Base-by-base conservation (phyloP, 2,329 filamentous ascomycete genomes). In the Apiospora rasikravindrae region DNA sequence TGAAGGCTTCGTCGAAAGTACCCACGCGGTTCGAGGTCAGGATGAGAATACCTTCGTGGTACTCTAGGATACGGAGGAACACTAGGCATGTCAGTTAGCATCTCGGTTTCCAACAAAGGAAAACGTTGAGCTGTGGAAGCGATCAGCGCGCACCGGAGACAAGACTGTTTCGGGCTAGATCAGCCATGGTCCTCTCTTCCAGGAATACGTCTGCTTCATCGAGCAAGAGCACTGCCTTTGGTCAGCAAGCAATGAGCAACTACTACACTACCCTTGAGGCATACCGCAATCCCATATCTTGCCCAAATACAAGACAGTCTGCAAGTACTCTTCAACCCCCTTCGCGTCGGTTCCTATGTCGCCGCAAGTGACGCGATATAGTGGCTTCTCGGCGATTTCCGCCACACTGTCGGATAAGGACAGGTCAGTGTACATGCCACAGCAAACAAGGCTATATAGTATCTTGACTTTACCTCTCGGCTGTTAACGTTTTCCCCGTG, bases 131-230 rank as follows among this genome's bases (percentile, higher is more conserved):
- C n/a, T n/a, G n/a, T n/a, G n/a, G n/a, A n/a, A n/a, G n/a, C n/a
- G n/a, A n/a, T n/a, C n/a, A n/a, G n/a, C n/a, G n/a, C n/a, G 6
- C 24, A 69, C 70, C 81, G 7, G 81, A 82, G 0, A 84, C 82
- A 13, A 84, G 75, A 22, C 75, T 77, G 70, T 84, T 84, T 4
- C 82, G 75, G 70, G 78, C 75, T 22, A 83, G 75, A 51, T 83
- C 79, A 4, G 76, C 73, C 19, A 78, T 73, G 1, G 77, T 77
- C 33, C 83, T 73, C 44, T 79, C 75, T 69, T 81, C 78, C 22
- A 84, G 76, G 72, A 83, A 84, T 0, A 84, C 79, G 70, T 84
- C 83, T 2, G 82, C 82, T 71, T 84, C 83, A 71, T 84, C 83
- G 11, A 84, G 76, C 0, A 84, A 76, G 8, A 84, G 72, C 2